Evolutionary conservation across 2,329 filamentous ascomycete genomes (phyloP), one percentile per base, ranked within the genome.

Genomic region (Neonectria coccinea): DNA sequence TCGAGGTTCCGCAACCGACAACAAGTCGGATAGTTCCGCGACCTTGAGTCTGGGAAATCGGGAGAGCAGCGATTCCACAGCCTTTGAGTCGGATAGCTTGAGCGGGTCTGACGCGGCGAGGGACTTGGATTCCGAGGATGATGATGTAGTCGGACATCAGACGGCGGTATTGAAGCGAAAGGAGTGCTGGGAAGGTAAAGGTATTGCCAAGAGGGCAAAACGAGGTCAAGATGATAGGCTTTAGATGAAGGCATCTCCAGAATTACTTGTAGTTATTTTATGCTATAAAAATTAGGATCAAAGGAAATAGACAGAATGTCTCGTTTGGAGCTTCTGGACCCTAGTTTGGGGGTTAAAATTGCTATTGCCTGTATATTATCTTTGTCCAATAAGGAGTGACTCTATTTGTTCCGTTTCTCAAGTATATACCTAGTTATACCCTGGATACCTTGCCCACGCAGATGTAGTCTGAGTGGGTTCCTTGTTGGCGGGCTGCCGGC

Each of bases 161-260:
- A 31, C 52, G 41, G n/a, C n/a, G 18, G 42, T n/a, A 18, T 52
- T 68, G 56, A 70, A 72, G 58, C 53, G 68, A 39, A 70, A 64
- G 39, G 50, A 44, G 31, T 61, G 44, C 9, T 66, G 48, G 61
- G n/a, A 18, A 14, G 12, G 29, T 22, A 11, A 20, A 29, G 2
- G 4, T 1, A 12, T 45, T 2, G 14, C 39, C 4, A 71, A 57
- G 12, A 62, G 53, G 56, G 54, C n/a, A 11, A 70, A 44, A 22
- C 1, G n/a, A 20, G 31, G 31, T 2, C 8, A n/a, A 36, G 5
- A 22, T 44, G 27, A 16, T n/a, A 31, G 53, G 45, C 33, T 41
- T 18, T 9, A 20, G 44, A 14, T 7, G 12, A 27, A 8, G 20
- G 20, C 25, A 7, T 12, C 5, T 25, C 12, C 1, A 4, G 5